Conservation (phyloP, 2,329 filamentous ascomycete genomes). For the Hypoxylon sp. region DNA sequence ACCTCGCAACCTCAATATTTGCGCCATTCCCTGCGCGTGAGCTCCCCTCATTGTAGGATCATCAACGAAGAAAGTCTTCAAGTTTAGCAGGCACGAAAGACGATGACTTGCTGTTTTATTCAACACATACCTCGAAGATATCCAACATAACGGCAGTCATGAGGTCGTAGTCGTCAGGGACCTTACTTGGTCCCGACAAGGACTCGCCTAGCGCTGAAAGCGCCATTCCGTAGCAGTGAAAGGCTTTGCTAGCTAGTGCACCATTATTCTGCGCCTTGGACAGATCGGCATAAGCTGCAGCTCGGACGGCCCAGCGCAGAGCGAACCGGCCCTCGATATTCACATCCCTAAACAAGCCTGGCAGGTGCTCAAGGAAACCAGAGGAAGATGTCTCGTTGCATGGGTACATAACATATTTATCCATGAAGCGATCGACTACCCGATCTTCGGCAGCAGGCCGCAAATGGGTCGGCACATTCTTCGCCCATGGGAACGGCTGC, state of each 20-base stretch:
- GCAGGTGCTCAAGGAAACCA: constrained; percentile 56
- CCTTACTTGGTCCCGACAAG: constrained; percentile 49
- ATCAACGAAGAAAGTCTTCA: constrained; percentile 53
- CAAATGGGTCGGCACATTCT: constrained; percentile 8
- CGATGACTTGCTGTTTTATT: background rate
- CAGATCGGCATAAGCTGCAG: constrained; percentile 53
- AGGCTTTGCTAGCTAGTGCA: constrained; percentile 46
- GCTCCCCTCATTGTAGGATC: constrained; percentile 46
- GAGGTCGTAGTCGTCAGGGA: constrained; percentile 56
- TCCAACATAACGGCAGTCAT: constrained; percentile 58
- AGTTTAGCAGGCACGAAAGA: constrained; percentile 1
- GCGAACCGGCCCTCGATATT: constrained; percentile 55
- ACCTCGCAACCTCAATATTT: constrained; percentile 55
- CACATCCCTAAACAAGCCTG: constrained; percentile 54
- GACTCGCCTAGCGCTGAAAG: constrained; percentile 52
- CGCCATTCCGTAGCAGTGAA: constrained; percentile 54
- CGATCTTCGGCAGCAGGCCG: constrained; percentile 47
- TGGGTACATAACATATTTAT: constrained; percentile 56
- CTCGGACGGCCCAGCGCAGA: constrained; percentile 55
- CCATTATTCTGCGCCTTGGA: constrained; percentile 45
- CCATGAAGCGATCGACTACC: constrained; percentile 52
- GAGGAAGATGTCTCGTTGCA: constrained; percentile 53
- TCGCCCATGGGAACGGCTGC: constrained; percentile 13
- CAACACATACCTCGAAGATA: constrained; percentile 55
- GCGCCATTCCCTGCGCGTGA: constrained; percentile 57